phyloP scores from a whole-genome alignment of 2,329 filamentous ascomycete genomes.

The Hypoxylon rubiginosum region DNA sequence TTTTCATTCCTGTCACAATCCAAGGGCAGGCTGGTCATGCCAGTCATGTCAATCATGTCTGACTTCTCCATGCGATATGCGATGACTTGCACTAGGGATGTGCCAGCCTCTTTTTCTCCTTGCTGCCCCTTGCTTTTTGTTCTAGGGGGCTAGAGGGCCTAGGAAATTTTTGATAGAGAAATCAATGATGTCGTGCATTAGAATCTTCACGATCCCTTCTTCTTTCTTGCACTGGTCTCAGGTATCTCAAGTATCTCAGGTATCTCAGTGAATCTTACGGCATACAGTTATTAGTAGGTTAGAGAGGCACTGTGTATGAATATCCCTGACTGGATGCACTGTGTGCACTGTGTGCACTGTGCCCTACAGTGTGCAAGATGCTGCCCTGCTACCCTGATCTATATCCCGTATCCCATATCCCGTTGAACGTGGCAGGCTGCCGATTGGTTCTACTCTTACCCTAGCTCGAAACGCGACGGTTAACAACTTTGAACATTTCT shows the following conservation, averaged over 20 bases:
- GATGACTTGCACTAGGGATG: constrained; percentile 36
- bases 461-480: neutral
- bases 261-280: neutral
- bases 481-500: neutral
- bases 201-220: constrained; percentile 13
- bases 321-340: neutral
- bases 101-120: neutral
- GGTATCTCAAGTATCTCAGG: no score
- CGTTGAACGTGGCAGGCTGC: constrained; percentile 19
- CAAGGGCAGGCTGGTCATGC: constrained; percentile 28
- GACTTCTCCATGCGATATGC: neutral
- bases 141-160: constrained; percentile 1
- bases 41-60: constrained; percentile 5
- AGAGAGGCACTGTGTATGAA: constrained; percentile 9
- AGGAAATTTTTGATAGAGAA: constrained; percentile 20
- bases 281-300: neutral
- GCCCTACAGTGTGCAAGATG: neutral
- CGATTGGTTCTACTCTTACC: constrained; percentile 27
- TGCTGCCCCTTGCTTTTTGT: constrained; percentile 4
- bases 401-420: no score
- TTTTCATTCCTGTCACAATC: constrained; percentile 10
- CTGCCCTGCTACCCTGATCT: neutral
- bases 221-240: neutral
- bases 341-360: neutral
- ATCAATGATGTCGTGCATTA: constrained; percentile 26